Evolutionary conservation across 495 filamentous ascomycete species (phyloP).

Genomic region (Neurospora cerealis): DNA sequence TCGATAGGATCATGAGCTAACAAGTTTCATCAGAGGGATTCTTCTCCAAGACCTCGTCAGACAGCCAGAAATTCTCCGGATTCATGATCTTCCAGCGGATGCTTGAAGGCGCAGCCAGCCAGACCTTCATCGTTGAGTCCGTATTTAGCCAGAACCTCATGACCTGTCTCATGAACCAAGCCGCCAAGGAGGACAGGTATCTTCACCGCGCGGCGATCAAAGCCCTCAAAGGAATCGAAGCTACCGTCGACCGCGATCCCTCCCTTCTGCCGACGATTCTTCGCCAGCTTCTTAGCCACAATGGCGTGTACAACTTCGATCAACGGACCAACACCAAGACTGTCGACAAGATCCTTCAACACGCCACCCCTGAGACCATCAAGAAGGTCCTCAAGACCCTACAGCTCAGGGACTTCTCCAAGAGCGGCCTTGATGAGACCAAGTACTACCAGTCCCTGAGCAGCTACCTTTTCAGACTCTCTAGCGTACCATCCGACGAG

Average conservation of each 20-base stretch:
- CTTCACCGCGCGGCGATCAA: constrained; percentile 72
- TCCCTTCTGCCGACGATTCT: constrained; percentile 49
- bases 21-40: constrained; percentile 50
- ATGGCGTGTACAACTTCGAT: constrained; percentile 74
- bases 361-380: constrained; percentile 45
- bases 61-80: constrained; percentile 82
- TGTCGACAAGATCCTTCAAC: constrained; percentile 60
- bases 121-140: constrained; percentile 17
- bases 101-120: constrained; percentile 38
- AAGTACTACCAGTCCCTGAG: constrained; percentile 40
- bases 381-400: constrained; percentile 34
- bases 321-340: constrained; percentile 82
- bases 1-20: constrained; percentile 13
- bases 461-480: constrained; percentile 42
- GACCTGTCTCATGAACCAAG: constrained; percentile 77
- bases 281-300: constrained; percentile 52
- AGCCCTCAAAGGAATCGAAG: constrained; percentile 56
- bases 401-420: constrained; percentile 18
- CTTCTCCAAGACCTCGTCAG: constrained; percentile 69
- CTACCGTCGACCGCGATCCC: constrained; percentile 54
- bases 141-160: constrained; percentile 79
- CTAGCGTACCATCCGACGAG: constrained; percentile 15
- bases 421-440: constrained; percentile 25
- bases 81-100: constrained; percentile 75
- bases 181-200: constrained; percentile 71